Evolutionary conservation across 2,329 filamentous ascomycete genomes (phyloP), one percentile per base, ranked within the genome.

Genomic region (Pleomassaria siparia): DNA sequence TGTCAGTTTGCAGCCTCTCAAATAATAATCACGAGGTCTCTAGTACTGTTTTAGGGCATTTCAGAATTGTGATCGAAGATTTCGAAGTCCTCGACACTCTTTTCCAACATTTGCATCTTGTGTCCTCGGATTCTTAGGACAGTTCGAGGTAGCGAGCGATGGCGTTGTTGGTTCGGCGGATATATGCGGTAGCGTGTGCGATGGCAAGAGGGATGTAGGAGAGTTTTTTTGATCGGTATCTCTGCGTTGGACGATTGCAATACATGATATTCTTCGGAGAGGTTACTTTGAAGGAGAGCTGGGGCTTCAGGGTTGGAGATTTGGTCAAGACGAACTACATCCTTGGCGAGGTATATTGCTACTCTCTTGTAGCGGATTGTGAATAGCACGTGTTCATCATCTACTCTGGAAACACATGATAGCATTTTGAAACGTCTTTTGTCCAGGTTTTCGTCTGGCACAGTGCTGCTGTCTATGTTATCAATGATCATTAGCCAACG

Each of bases 341-440:
- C 36, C 3, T 37, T 11, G 24, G 46, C 20, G 10, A 52, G 20
- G 6, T 51, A 25, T 29, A 58, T 42, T 2, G 67, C 69, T 2
- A 63, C 56, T 33, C 71, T 60, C 46, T 58, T 51, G 22, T 64
- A 67, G 9, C 72, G 60, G 10, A 69, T 75, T 13, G 73, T 76
- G 32, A 73, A 72, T 0, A 77, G 18, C 29, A 65, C 66, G 0
- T 52, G 44, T 1, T 71, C 71, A 12, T 60, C 44, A 0, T 66
- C 54, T 22, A 60, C 71, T n/a, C 55, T 26, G 21, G 51, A 49
- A 26, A 54, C 41, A 24, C 46, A 54, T 18, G 51, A 44, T 12
- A 46, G 42, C 26, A 50, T 25, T 37, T 76, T 68, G 46, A 49
- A 51, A 4, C 15, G 12, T 24, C 37, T 26, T 24, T 49, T 49